These are phyloP conservation scores for Fraxinus sp. DNA, from an alignment of 305 asterid species.

Conservation along the genomic window DNA sequence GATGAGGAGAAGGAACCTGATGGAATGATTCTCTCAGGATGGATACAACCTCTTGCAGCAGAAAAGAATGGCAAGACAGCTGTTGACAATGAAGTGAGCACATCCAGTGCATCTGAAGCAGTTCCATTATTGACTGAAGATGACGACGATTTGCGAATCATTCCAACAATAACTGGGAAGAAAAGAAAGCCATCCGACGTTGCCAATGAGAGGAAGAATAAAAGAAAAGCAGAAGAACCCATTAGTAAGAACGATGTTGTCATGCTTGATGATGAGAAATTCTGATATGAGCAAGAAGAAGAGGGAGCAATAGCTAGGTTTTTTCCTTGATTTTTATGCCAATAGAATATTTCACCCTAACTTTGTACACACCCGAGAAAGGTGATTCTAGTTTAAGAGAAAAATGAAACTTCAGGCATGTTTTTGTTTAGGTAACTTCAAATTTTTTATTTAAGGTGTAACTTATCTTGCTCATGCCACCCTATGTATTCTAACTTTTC, in stretches of 20 bases:
- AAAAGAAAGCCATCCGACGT: slow-evolving; percentile 62
- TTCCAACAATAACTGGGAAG: slow-evolving; percentile 50
- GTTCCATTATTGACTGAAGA: slow-evolving; percentile 40
- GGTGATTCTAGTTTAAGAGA: slow-evolving; percentile 29
- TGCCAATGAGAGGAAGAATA: slow-evolving; percentile 34
- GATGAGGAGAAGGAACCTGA: slow-evolving; percentile 99
- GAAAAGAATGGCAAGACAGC: slow-evolving; percentile 44
- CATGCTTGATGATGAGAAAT: slow-evolving; percentile 44
- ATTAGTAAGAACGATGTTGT: slow-evolving; percentile 39
- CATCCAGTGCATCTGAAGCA: slow-evolving; percentile 48
- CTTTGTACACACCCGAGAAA: slow-evolving; percentile 35
- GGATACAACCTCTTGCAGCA: slow-evolving; percentile 56
- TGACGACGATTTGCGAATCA: slow-evolving; percentile 53
- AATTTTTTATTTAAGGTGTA: slow-evolving; percentile 28
- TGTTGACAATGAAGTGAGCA: slow-evolving; percentile 60
- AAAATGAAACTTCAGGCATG: background rate
- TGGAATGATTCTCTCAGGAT: slow-evolving; percentile 81
- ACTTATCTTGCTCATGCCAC: slow-evolving; percentile 18
- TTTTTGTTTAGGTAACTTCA: slow-evolving; percentile 25
- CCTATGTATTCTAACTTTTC: slow-evolving; percentile 16
- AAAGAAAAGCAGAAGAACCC: slow-evolving; percentile 42
- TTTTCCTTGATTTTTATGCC: slow-evolving; percentile 14
- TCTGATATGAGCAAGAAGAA: slow-evolving; percentile 43
- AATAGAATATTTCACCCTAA: slow-evolving; percentile 32
- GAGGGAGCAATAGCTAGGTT: slow-evolving; percentile 38